Evolutionary conservation across 2,329 filamentous ascomycete species (phyloP).

Genomic region (Aspergillus eucalypticola): DNA sequence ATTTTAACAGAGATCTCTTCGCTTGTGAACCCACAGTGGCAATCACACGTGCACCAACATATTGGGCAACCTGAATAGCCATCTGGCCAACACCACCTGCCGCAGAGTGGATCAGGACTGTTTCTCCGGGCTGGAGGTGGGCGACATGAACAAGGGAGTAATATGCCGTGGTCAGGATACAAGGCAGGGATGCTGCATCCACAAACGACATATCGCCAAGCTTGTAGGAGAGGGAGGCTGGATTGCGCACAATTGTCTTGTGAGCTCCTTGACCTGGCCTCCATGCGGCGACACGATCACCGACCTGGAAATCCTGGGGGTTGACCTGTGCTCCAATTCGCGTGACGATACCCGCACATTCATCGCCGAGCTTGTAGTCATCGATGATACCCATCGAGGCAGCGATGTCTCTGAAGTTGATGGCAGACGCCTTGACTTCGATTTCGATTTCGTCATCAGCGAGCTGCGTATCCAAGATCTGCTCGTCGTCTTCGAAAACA

Average conservation of each 20-base stretch:
- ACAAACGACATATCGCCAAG: neutral
- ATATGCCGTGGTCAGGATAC: neutral
- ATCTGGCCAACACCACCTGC: constrained; percentile 6
- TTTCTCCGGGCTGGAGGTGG: neutral
- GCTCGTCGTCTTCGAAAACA: neutral
- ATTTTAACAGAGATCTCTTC: neutral
- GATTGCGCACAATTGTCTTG: neutral
- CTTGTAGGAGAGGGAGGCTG: neutral
- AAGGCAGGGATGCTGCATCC: neutral
- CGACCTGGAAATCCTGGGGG: neutral
- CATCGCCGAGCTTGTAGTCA: constrained; percentile 1
- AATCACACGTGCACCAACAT: neutral
- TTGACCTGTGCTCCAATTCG: neutral
- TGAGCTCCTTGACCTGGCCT: constrained; percentile 3
- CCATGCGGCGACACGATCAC: neutral
- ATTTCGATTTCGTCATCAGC: neutral
- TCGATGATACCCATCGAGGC: constrained; percentile 5
- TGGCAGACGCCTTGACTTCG: constrained; percentile 5
- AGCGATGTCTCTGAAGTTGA: constrained; percentile 6
- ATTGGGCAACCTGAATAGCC: constrained; percentile 1
- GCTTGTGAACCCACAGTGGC: neutral
- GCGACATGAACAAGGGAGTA: constrained; percentile 3
- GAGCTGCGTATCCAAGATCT: neutral
- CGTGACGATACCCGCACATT: neutral
- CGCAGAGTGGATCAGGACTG: constrained; percentile 4